A percentile compares a stretch with the other conserved stretches of the same genome.
These are phyloP conservation scores for Kalmanozyma brasiliensis DNA, from an alignment of 1,284 basidiomycete genomes.

Conservation along the genomic window DNA sequence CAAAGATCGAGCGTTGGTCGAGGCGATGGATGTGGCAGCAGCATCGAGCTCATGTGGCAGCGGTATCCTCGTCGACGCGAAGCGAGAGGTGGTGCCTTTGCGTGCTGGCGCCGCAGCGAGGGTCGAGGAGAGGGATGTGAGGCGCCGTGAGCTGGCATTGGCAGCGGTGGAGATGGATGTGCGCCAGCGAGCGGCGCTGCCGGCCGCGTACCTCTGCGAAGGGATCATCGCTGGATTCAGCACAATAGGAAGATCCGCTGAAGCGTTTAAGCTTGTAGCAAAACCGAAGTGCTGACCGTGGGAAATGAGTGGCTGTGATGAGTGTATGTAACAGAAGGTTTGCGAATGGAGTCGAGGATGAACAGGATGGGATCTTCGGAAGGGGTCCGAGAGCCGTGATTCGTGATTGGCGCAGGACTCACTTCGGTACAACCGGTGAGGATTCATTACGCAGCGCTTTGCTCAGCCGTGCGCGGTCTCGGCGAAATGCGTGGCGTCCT, in stretches of 20 bases:
- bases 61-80: slow-evolving; percentile 7
- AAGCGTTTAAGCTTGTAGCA: too few species aligned
- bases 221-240: slow-evolving; percentile 47
- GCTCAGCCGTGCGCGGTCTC: slow-evolving; percentile 16
- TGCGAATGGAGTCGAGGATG: neutral
- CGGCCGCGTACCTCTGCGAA: slow-evolving; percentile 41
- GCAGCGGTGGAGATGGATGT: slow-evolving; percentile 14
- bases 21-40: slow-evolving; percentile 1
- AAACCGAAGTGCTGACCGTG: too few species aligned
- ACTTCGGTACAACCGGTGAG: neutral
- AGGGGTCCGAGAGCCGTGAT: slow-evolving; percentile 19
- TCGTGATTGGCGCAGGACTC: slow-evolving; percentile 3
- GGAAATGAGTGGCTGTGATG: neutral
- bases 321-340: neutral
- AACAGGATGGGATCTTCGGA: slow-evolving; percentile 4
- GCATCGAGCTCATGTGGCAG: neutral
- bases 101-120: slow-evolving; percentile 1
- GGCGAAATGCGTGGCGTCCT: slow-evolving; percentile 11
- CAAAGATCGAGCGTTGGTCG: slow-evolving; percentile 19
- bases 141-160: slow-evolving; percentile 14
- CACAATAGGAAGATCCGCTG: too few species aligned
- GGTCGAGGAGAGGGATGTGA: slow-evolving; percentile 17
- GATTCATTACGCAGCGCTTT: slow-evolving; percentile 21
- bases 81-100: slow-evolving; percentile 1
- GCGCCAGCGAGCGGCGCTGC: slow-evolving; percentile 37